phyloP scores from a whole-genome alignment of 148 eudicot genomes.

The Rhododendron williamsianum region DNA sequence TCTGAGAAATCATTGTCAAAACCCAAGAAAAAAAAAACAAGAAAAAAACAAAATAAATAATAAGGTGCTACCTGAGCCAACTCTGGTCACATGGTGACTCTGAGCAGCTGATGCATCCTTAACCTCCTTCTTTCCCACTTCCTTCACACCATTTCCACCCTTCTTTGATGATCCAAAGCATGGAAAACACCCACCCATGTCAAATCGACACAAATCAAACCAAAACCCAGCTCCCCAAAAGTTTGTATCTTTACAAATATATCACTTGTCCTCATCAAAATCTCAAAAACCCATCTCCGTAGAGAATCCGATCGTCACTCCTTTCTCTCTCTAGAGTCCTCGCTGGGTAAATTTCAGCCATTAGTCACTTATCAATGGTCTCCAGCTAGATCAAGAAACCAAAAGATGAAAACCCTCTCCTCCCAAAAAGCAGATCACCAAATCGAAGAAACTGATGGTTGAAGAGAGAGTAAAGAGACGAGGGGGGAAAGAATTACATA shows the following conservation, averaged over 20 bases:
- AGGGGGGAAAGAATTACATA: neutral
- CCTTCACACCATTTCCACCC: slow-evolving; percentile 46
- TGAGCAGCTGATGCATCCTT: slow-evolving; percentile 50
- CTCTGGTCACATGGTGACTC: slow-evolving; percentile 45
- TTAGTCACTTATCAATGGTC: slow-evolving; percentile 33
- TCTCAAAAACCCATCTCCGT: slow-evolving; percentile 20
- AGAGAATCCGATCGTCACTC: slow-evolving; percentile 14
- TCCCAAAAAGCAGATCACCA: slow-evolving; percentile 65
- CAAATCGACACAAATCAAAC: slow-evolving; percentile 28
- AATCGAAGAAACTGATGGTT: slow-evolving; percentile 67
- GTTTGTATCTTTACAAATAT: slow-evolving; percentile 8
- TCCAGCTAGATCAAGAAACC: slow-evolving; percentile 22
- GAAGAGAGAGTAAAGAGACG: slow-evolving; percentile 32
- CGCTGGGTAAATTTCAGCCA: slow-evolving; percentile 23
- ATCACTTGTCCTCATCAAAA: slow-evolving; percentile 8
- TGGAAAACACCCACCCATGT: slow-evolving; percentile 90
- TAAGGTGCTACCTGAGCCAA: slow-evolving; percentile 50
- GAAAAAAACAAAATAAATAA: neutral
- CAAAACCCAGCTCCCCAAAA: slow-evolving; percentile 23
- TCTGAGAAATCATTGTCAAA: neutral
- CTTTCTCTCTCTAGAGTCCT: slow-evolving; percentile 1
- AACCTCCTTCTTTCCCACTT: slow-evolving; percentile 41
- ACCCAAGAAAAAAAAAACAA: neutral
- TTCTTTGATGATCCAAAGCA: slow-evolving; percentile 79
- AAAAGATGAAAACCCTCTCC: slow-evolving; percentile 31